Conservation (phyloP, 164 flowering plant genomes). For the Aristolochia californica region DNA sequence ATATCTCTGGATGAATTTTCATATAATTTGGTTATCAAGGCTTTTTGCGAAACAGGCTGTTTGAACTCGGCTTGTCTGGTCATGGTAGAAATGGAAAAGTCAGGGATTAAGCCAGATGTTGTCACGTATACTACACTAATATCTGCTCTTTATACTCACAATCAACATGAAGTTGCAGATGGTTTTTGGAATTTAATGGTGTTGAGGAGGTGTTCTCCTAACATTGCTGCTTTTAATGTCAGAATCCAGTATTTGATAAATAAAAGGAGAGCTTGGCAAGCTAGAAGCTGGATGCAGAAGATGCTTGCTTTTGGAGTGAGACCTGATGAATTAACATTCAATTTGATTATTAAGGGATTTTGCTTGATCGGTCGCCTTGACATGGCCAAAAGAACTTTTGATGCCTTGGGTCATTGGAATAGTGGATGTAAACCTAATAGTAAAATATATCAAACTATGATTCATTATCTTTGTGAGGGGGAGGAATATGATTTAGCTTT, state of each 20-base stretch:
- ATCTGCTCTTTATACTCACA: conserved; percentile 38
- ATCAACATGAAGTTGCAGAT: conserved; percentile 33
- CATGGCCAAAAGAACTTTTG: conserved; percentile 63
- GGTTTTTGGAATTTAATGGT: conserved; percentile 82
- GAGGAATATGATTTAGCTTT: conserved; percentile 52
- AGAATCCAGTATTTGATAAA: conserved; percentile 57
- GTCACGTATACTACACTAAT: conserved; percentile 64
- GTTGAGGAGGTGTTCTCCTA: conserved; percentile 44
- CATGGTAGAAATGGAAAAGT: conserved; percentile 54
- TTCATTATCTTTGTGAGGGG: conserved; percentile 59
- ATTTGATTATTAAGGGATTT: conserved; percentile 74
- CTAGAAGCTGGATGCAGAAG: conserved; percentile 36
- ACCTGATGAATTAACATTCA: conserved; percentile 72
- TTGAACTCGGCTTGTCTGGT: conserved; percentile 41
- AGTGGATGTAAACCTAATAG: conserved; percentile 42
- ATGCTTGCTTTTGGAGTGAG: conserved; percentile 36
- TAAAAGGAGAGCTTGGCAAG: conserved; percentile 46
- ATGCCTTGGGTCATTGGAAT: conserved; percentile 20
- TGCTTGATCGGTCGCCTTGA: conserved; percentile 40
- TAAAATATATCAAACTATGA: conserved; percentile 68
- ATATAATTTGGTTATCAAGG: conserved; percentile 46
- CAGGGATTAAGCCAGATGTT: conserved; percentile 49
- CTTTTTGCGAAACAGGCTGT: conserved; percentile 50
- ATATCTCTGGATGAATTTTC: conserved; percentile 39
- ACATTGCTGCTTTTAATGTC: conserved; percentile 60